phyloP scores from a whole-genome alignment of 2,329 filamentous ascomycete species.

The Cordyceps cicadae region DNA sequence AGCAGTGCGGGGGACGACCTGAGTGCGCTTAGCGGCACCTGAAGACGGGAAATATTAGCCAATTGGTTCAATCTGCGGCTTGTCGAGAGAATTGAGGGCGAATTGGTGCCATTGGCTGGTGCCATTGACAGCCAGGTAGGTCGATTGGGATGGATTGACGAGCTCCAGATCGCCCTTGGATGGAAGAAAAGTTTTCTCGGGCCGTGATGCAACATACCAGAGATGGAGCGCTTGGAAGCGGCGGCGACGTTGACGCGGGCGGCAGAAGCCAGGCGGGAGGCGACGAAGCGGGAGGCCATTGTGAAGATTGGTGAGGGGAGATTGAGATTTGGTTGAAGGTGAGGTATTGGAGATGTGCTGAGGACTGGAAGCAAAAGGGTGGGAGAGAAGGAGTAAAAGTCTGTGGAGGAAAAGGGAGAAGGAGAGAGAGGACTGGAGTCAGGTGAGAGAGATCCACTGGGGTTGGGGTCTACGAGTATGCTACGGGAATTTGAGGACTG shows the following conservation, averaged over 20 bases:
- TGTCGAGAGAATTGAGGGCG: background rate
- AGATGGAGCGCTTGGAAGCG: conserved; percentile 67
- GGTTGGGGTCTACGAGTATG: conserved; percentile 11
- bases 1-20: conserved; percentile 57
- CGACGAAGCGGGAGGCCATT: conserved; percentile 75
- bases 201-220: conserved; percentile 46
- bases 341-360: conserved; percentile 13
- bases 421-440: conserved; percentile 18
- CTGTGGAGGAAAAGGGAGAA: conserved; percentile 21
- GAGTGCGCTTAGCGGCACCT: conserved; percentile 62
- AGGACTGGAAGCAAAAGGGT: conserved; percentile 18
- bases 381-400: conserved; percentile 23
- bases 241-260: conserved; percentile 69
- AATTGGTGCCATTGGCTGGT: conserved; percentile 13
- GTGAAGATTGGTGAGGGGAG: conserved; percentile 48
- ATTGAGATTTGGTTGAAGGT: conserved; percentile 28
- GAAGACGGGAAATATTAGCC: conserved; percentile 22
- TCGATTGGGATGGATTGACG: conserved; percentile 5
- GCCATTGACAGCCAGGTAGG: conserved; percentile 12
- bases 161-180: background rate
- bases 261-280: conserved; percentile 68
- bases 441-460: conserved; percentile 15
- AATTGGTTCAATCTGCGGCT: conserved; percentile 16
- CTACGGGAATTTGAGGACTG: conserved; percentile 1
- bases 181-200: conserved; percentile 22